Conservation (phyloP, 176 grass and related monocot genomes). For the Phyllostachys edulis region DNA sequence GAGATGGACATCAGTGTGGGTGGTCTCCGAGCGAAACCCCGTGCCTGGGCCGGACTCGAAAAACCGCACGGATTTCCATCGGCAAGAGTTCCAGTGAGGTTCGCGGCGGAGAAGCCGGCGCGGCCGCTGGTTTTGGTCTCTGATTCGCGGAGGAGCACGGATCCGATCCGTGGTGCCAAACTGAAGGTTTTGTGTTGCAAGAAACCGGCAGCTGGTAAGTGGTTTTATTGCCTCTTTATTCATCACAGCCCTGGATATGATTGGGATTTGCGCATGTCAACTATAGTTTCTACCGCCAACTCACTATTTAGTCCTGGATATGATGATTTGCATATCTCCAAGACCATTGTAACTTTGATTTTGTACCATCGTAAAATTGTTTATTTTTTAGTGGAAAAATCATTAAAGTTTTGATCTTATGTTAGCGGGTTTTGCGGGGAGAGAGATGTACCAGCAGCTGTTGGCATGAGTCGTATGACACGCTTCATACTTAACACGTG, state of each 20-base stretch:
- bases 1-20: slow-evolving; percentile 45
- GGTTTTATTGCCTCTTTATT: not conserved
- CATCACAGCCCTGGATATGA: not conserved
- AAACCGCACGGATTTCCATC: not conserved
- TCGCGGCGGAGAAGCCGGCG: not conserved
- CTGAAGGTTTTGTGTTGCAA: slow-evolving; percentile 26
- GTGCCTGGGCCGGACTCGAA: slow-evolving; percentile 5
- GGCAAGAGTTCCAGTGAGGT: not conserved
- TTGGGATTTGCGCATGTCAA: not conserved
- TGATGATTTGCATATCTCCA: not conserved
- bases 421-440: not conserved
- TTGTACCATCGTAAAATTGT: not conserved
- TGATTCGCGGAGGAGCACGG: not conserved
- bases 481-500: slow-evolving; percentile 17
- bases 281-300: not conserved
- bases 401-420: not conserved
- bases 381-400: not conserved
- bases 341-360: not conserved
- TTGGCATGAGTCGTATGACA: not conserved
- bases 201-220: slow-evolving; percentile 24
- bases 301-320: not conserved
- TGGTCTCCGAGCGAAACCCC: slow-evolving; percentile 26
- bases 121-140: not conserved
- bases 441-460: not conserved
- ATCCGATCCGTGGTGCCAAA: not conserved